Base-by-base conservation (phyloP, 768 basidiomycete species). In the Leccinum longicurvipes region DNA sequence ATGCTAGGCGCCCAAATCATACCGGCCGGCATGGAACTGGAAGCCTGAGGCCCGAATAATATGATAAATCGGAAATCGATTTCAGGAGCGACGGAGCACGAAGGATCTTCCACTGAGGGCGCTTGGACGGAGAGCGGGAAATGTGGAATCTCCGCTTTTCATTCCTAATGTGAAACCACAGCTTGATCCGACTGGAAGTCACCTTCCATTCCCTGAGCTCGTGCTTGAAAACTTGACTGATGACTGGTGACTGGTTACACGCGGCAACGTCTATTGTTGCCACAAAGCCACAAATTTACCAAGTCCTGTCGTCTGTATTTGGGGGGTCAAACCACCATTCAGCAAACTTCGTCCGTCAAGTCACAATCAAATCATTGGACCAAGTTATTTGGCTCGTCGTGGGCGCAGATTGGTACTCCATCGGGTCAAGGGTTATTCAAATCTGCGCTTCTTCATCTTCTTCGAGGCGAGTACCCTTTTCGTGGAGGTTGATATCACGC, bases 201-300 rank as follows among this genome's bases (percentile, higher is more conserved):
- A 29, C 11, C 48, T 58, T 67, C 58, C 59, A 60, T 64, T 65
- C 24, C 39, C 19, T 39, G 10, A 39, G 36, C 9, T 39, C 61
- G 5, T 55, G 58, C 51, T 39, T 24, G n/a, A 1, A 34, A 34
- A 15, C 15, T 34, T 34, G 32, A 15, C 8, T 9, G n/a, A n/a
- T n/a, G n/a, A n/a, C 34, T n/a, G n/a, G 36, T n/a, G 4, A n/a
- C 36, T 8, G n/a, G n/a, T 39, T 39, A 10, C n/a, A 39, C 36
- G 9, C 36, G 39, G 39, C 45, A 25, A 21, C 25, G 23, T 23
- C 19, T 23, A n/a, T 9, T 17, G n/a, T 19, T 19, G 39, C 39
- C 39, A 41, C n/a, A 39, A 39, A 10, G n/a, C n/a, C 36, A 9
- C n/a, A 19, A 41, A 41, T 7, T n/a, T n/a, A n/a, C 39, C 39